Conservation (phyloP, 768 basidiomycete genomes). For the Pleurotus ostreatus region DNA sequence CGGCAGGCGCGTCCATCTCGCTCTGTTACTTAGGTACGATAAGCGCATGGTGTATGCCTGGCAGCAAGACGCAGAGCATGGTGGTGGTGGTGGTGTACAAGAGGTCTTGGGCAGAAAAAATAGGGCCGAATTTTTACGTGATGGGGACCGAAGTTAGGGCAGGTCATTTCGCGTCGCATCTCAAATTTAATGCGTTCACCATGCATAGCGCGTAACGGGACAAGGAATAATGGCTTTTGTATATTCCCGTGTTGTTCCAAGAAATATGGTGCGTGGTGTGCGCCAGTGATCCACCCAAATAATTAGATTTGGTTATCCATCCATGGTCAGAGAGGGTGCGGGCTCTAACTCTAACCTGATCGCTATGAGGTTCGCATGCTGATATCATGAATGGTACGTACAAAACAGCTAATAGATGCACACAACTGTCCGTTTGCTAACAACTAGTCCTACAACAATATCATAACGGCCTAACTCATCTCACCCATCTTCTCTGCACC, state of each 20-base stretch:
- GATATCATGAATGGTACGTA: no score
- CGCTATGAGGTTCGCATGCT: no score
- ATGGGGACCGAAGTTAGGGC: neutral
- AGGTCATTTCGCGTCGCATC: conserved; percentile 1
- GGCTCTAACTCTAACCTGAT: no score
- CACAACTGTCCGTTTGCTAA: no score
- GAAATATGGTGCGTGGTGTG: no score
- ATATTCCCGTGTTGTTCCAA: no score
- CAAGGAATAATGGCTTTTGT: no score
- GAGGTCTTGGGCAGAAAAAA: neutral
- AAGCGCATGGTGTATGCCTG: neutral
- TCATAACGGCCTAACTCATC: conserved; percentile 9
- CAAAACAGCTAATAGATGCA: no score
- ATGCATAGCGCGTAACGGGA: no score
- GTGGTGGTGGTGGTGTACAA: neutral
- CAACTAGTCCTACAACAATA: neutral
- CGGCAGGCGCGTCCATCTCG: neutral
- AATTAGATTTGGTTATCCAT: neutral
- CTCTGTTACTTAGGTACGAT: neutral
- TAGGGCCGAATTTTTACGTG: neutral
- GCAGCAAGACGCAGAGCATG: neutral
- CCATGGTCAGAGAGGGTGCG: neutral
- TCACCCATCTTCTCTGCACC: conserved; percentile 39
- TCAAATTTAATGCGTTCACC: neutral
- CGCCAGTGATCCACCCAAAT: neutral